Percentiles rank a stretch among this genome's conserved stretches.
Conservation (phyloP, 805 yeast genomes). For the Barnettozyma populi region DNA sequence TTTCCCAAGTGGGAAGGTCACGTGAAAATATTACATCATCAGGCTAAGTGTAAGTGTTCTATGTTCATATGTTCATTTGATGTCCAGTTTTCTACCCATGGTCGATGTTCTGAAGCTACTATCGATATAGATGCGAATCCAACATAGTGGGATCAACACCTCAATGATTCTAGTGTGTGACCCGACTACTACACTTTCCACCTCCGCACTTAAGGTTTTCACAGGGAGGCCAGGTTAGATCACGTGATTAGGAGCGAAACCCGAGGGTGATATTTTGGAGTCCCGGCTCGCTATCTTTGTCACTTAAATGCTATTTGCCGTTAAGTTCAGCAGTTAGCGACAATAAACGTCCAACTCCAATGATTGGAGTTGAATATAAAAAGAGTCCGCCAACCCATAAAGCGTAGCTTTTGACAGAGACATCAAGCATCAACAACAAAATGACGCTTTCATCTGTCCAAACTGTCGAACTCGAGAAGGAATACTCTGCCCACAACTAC, state of each 20-base stretch:
- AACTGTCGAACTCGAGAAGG: conserved; percentile 63
- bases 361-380: background rate
- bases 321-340: conserved; percentile 8
- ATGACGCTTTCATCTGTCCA: conserved; percentile 44
- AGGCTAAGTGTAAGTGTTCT: too few species aligned
- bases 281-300: conserved; percentile 20
- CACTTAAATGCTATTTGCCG: conserved; percentile 16
- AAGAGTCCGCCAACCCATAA: background rate
- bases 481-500: conserved; percentile 93
- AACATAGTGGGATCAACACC: too few species aligned
- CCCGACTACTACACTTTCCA: too few species aligned
- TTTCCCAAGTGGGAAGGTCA: conserved; percentile 7
- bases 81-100: too few species aligned
- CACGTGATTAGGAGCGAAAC: too few species aligned
- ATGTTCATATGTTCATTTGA: too few species aligned
- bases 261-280: background rate
- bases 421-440: background rate
- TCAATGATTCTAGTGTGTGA: too few species aligned
- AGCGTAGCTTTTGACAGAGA: background rate
- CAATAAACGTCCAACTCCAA: background rate
- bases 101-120: too few species aligned
- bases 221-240: too few species aligned
- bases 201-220: too few species aligned
- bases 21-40: background rate
- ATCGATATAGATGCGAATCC: too few species aligned